Base-by-base conservation (phyloP, 805 yeast species). In the Saccharomycopsis olivae region DNA sequence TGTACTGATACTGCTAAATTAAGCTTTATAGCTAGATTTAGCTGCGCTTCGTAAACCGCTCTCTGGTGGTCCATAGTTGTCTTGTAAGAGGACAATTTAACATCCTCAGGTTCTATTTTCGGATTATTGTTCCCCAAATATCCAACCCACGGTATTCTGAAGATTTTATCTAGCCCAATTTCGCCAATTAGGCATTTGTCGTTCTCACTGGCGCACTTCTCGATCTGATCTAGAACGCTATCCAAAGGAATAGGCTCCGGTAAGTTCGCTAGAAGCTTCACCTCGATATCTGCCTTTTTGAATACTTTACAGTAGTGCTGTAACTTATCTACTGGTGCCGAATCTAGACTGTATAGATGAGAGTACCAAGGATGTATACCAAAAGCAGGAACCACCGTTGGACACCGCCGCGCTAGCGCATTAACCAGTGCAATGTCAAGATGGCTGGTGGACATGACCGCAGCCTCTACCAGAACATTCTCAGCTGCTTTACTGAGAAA, bases 291-390 rank as follows among this genome's bases (percentile, higher is more conserved):
- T 40, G 9, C 38, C 27, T 33, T 21, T n/a, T 11, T 31, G 21
- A 31, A 6, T 23, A 23, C 25, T 10, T 23, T 23, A 8, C 25
- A 23, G 10, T 23, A 23, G 6, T 23, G 6, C 10, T 23, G 25
- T 23, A 23, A n/a, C n/a, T n/a, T n/a, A n/a, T n/a, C n/a, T n/a
- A n/a, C n/a, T n/a, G n/a, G n/a, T n/a, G n/a, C 33, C 8, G 14
- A n/a, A 14, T 31, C 35, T 11, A 14, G 13, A 8, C 14, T 13
- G 36, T 19, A 27, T 19, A 35, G 6, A 24, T 88, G 95, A 2
- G 76, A 59, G 52, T 73, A 88, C 97, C 97, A 89, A 0, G 98
- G 98, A 57, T 89, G 98, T 1, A 86, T 62, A 0, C 97, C 95
- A 52, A 73, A 71, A 29, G 71, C 69, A 0, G 79, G 71, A 6